Evolutionary conservation across 768 basidiomycete species (phyloP), one percentile per base, ranked within the genome.

Genomic region (Rhodotorula babjevae): DNA sequence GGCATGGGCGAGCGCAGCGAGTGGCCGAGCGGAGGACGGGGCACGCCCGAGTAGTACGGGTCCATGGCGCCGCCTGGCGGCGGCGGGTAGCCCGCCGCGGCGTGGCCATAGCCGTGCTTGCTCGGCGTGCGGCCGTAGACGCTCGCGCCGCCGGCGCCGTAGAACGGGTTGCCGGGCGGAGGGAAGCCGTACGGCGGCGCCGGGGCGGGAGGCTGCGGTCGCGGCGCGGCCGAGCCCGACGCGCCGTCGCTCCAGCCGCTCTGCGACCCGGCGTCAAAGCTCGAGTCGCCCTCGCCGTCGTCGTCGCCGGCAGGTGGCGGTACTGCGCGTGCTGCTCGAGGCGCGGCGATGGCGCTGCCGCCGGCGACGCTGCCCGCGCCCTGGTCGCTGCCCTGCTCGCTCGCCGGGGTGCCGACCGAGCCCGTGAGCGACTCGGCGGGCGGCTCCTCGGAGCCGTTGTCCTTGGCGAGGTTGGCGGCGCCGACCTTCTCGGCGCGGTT

Each of bases 401-500:
- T 44, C 23, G 33, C 56, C 29, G 50, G 49, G 11, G 52, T 68
- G n/a, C 53, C 62, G 36, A 63, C 56, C 42, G 53, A 63, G 12
- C 68, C 62, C 14, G 31, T 31, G 47, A 23, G 18, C 19, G 46
- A 56, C 23, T 40, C 40, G 23, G 36, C 53, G 21, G 67, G 27
- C 40, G 40, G 36, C n/a, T 40, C 52, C 18, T 29, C 42, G 60
- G 42, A 4, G 6, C 27, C 8, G 19, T 36, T 9, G 36, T 0
- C 27, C 53, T 53, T 65, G 63, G 42, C 66, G 0, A 49, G 52
- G 61, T 75, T 73, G 15, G 73, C 75, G 36, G 74, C 74, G 27
- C 57, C 66, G 0, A 47, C 52, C 65, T 77, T 75, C 21, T 74
- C 75, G 36, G 74, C 74, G 27, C 82, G 76, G 59, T 81, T 79